Percentiles rank a stretch among this genome's conserved stretches.
These are phyloP conservation scores for Penicillium oxalicum DNA, from an alignment of 2,329 filamentous ascomycete genomes.

Conservation along the genomic window DNA sequence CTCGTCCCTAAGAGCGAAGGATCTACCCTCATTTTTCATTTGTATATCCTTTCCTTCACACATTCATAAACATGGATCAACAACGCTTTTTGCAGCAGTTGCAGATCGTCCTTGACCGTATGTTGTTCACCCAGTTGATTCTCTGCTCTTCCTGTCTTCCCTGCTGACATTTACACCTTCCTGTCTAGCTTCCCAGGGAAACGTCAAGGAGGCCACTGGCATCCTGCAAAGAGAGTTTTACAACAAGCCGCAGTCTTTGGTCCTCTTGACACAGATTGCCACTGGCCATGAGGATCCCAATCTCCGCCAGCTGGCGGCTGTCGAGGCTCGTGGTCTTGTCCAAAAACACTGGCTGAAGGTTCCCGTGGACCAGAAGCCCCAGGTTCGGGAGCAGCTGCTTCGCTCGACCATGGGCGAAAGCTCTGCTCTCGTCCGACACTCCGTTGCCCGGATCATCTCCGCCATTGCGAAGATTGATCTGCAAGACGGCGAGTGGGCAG, in stretches of 20 bases:
- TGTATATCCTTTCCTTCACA: slow-evolving; percentile 6
- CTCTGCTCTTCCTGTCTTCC: neutral
- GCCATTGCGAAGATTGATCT: slow-evolving; percentile 82
- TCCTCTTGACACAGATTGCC: slow-evolving; percentile 81
- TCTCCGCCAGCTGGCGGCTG: slow-evolving; percentile 82
- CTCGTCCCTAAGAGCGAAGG: neutral
- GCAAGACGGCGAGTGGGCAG: slow-evolving; percentile 75
- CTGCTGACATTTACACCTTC: slow-evolving; percentile 14
- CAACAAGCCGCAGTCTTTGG: slow-evolving; percentile 73
- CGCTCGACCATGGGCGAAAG: slow-evolving; percentile 77
- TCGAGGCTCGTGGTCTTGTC: slow-evolving; percentile 79
- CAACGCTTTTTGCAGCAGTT: slow-evolving; percentile 81
- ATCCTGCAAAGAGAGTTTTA: slow-evolving; percentile 93
- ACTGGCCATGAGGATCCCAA: slow-evolving; percentile 66
- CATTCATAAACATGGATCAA: slow-evolving; percentile 58
- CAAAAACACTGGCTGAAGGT: slow-evolving; percentile 79
- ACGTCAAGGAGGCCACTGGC: slow-evolving; percentile 82
- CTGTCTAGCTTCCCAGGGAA: slow-evolving; percentile 70
- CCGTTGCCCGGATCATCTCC: slow-evolving; percentile 79
- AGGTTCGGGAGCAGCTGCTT: slow-evolving; percentile 75
- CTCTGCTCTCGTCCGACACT: slow-evolving; percentile 71
- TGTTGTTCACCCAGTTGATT: slow-evolving; percentile 35
- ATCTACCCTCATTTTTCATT: slow-evolving; percentile 8
- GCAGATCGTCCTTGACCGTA: slow-evolving; percentile 80
- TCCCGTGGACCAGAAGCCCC: slow-evolving; percentile 66